Percentiles rank a stretch among this genome's conserved stretches.
phyloP scores from a whole-genome alignment of 768 basidiomycete genomes.

The Xanthoconium stramineum region DNA sequence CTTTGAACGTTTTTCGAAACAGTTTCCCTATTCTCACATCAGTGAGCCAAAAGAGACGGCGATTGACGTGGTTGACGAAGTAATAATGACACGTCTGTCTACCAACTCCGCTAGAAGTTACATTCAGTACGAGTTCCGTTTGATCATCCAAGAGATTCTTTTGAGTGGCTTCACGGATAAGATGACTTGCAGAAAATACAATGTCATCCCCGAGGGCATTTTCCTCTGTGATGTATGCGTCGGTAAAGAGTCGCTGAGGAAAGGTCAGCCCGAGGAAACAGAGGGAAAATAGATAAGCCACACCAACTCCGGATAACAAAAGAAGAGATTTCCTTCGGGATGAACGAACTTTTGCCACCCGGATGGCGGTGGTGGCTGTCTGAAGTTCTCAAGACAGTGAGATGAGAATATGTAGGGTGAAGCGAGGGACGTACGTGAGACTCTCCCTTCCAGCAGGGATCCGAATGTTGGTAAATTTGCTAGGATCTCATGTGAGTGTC shows the following conservation, averaged over 20 bases:
- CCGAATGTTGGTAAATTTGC: neutral
- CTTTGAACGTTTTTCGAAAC: neutral
- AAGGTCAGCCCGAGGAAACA: neutral
- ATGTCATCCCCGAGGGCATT: neutral
- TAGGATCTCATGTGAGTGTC: neutral
- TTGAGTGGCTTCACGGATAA: neutral
- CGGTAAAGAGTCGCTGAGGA: neutral
- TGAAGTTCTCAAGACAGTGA: neutral
- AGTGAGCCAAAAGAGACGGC: neutral
- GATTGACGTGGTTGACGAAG: neutral
- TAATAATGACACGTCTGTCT: neutral
- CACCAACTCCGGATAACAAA: neutral
- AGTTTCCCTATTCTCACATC: neutral
- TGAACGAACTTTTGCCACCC: neutral
- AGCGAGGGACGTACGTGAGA: neutral
- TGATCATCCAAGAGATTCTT: neutral
- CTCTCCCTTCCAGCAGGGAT: neutral
- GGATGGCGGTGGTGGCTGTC: neutral
- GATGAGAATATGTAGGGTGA: neutral
- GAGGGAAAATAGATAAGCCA: neutral
- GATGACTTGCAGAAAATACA: neutral
- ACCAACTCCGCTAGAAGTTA: neutral
- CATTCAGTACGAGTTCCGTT: neutral
- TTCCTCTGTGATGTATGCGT: neutral
- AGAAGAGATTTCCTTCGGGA: neutral